Evolutionary conservation across 1,284 basidiomycete genomes (phyloP).

Genomic region (Leccinum fallax): DNA sequence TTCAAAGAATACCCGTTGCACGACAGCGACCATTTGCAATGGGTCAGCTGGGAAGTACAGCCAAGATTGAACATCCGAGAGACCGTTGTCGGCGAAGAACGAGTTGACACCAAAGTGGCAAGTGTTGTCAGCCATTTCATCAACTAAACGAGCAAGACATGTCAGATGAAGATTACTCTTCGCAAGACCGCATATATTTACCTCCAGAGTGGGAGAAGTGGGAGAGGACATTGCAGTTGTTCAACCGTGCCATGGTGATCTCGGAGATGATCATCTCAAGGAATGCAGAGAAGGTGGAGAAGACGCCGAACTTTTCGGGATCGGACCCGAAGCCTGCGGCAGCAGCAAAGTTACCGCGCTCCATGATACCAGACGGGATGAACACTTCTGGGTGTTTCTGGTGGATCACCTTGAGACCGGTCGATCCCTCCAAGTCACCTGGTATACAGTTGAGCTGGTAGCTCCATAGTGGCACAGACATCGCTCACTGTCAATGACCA

Average conservation of each 20-base stretch:
- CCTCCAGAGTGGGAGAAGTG: slow-evolving; percentile 89
- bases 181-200: slow-evolving; percentile 32
- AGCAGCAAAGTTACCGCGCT: slow-evolving; percentile 80
- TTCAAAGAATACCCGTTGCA: slow-evolving; percentile 79
- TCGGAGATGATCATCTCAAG: slow-evolving; percentile 87
- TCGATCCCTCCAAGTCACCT: slow-evolving; percentile 85
- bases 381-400: slow-evolving; percentile 88
- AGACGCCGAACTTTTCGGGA: slow-evolving; percentile 74
- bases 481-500: slow-evolving; percentile 79
- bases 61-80: slow-evolving; percentile 74
- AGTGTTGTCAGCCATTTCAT: slow-evolving; percentile 86
- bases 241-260: slow-evolving; percentile 87
- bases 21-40: slow-evolving; percentile 76
- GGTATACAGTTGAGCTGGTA: slow-evolving; percentile 5
- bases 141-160: slow-evolving; percentile 42
- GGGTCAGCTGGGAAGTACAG: slow-evolving; percentile 87
- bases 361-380: slow-evolving; percentile 81
- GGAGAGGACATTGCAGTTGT: slow-evolving; percentile 81
- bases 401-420: slow-evolving; percentile 83
- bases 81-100: slow-evolving; percentile 85
- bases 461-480: not conserved
- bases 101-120: slow-evolving; percentile 84
- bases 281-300: slow-evolving; percentile 88
- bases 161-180: not conserved
- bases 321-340: slow-evolving; percentile 86